Evolutionary conservation across 2,329 filamentous ascomycete genomes (phyloP).

Genomic region (Sordariomycetes sp.): DNA sequence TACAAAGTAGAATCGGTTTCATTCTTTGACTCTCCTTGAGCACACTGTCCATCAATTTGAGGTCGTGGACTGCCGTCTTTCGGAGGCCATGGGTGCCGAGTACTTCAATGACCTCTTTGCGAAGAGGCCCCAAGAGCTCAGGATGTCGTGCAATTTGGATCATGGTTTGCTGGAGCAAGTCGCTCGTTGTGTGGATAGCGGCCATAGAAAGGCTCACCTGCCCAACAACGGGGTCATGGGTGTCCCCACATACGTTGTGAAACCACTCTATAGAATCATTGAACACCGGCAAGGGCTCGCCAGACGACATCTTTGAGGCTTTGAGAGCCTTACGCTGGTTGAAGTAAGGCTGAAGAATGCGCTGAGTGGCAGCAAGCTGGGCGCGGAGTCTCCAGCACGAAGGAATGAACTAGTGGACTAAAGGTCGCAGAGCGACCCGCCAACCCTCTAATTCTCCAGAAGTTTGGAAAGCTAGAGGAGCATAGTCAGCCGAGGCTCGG

Average conservation of each 20-base stretch:
- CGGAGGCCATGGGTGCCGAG: constrained; percentile 7
- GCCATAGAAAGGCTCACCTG: constrained; percentile 26
- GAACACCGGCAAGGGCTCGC: constrained; percentile 12
- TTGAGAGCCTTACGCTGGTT: constrained; percentile 6
- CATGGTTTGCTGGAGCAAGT: constrained; percentile 9
- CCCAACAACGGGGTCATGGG: constrained; percentile 30
- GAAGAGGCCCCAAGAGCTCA: constrained; percentile 24
- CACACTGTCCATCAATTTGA: constrained; percentile 16
- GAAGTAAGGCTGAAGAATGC: constrained; percentile 8
- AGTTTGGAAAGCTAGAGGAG: constrained; percentile 2
- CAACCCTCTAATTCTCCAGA: constrained; percentile 6
- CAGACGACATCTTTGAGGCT: constrained; percentile 2
- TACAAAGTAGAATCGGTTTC: constrained; percentile 9
- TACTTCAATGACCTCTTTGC: constrained; percentile 24
- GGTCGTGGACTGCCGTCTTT: constrained; percentile 11
- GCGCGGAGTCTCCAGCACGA: constrained; percentile 6
- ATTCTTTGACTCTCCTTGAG: constrained; percentile 14
- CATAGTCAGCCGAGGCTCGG: constrained; percentile 7
- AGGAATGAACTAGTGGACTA: constrained; percentile 10
- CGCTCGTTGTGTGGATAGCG: constrained; percentile 44
- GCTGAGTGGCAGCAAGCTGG: constrained; percentile 4
- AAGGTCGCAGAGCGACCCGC: constrained; percentile 8
- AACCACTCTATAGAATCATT: constrained; percentile 14
- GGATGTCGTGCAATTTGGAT: constrained; percentile 27
- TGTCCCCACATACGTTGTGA: constrained; percentile 24